A percentile compares a stretch with the other conserved stretches of the same genome.
phyloP scores from a whole-genome alignment of 2,329 filamentous ascomycete species.

The Alternaria burnsii region DNA sequence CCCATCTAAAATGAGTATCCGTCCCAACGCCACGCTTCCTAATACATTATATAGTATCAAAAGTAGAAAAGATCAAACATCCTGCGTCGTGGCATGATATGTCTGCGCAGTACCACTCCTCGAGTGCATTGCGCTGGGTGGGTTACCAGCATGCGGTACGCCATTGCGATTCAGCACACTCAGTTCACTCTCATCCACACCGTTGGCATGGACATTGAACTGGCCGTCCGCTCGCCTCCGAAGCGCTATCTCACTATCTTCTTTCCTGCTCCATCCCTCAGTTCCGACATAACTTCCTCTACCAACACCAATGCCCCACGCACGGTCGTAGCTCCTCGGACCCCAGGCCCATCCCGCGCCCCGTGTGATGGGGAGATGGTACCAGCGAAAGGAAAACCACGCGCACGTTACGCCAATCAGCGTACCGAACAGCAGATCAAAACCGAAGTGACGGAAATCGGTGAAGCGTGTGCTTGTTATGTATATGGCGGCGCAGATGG shows the following conservation, averaged over 20 bases:
- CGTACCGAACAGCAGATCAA: slow-evolving; percentile 89
- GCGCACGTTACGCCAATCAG: slow-evolving; percentile 76
- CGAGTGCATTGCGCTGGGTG: slow-evolving; percentile 1
- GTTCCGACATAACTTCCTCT: slow-evolving; percentile 57
- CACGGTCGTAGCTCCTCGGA: slow-evolving; percentile 73
- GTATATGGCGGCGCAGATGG: slow-evolving; percentile 78
- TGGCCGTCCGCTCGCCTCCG: slow-evolving; percentile 12
- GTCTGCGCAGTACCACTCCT: neutral
- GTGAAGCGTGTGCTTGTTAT: slow-evolving; percentile 87
- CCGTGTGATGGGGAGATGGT: slow-evolving; percentile 80
- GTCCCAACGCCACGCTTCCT: neutral
- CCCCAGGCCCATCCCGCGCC: slow-evolving; percentile 93
- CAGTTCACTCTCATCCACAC: slow-evolving; percentile 15
- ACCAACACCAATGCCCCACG: slow-evolving; percentile 80
- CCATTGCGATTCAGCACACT: slow-evolving; percentile 13
- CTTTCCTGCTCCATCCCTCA: slow-evolving; percentile 54
- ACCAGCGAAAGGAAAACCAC: slow-evolving; percentile 82
- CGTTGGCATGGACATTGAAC: slow-evolving; percentile 3
- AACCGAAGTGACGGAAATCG: slow-evolving; percentile 89
- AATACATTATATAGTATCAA: neutral
- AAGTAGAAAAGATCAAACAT: neutral
- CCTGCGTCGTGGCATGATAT: neutral
- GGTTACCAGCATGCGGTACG: slow-evolving; percentile 10
- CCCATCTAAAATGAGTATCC: neutral
- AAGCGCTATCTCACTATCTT: slow-evolving; percentile 19